Evolutionary conservation across 2,329 filamentous ascomycete genomes (phyloP).

Genomic region (Phialophora verrucosa): DNA sequence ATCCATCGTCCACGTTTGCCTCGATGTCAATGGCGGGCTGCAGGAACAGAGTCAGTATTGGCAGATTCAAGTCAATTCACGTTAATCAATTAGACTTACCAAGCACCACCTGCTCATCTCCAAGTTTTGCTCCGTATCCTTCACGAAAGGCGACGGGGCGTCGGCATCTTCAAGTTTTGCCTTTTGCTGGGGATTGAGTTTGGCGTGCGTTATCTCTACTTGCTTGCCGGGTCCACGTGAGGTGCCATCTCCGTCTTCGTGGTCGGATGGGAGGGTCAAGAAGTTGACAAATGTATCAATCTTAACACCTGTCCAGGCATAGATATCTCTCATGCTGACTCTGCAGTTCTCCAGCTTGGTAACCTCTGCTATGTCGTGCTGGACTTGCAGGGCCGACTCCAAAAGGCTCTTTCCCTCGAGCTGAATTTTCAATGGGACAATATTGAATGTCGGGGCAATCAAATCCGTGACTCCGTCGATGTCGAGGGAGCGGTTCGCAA

Average conservation of each 20-base stretch:
- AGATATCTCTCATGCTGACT: slow-evolving; percentile 72
- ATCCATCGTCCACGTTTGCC: slow-evolving; percentile 55
- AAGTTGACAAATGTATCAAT: slow-evolving; percentile 84
- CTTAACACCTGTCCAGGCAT: slow-evolving; percentile 73
- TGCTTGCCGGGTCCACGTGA: neutral
- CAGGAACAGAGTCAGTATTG: slow-evolving; percentile 11
- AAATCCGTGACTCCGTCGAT: slow-evolving; percentile 58
- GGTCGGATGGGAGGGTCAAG: slow-evolving; percentile 60
- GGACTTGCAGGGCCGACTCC: slow-evolving; percentile 65
- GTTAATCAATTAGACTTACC: slow-evolving; percentile 28
- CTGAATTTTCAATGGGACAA: slow-evolving; percentile 72
- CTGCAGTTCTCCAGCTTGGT: slow-evolving; percentile 60
- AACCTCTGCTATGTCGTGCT: slow-evolving; percentile 70
- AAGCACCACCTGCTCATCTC: slow-evolving; percentile 30
- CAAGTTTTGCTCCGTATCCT: neutral
- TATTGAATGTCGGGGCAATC: slow-evolving; percentile 74
- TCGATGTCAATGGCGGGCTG: slow-evolving; percentile 63
- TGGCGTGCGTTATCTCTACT: slow-evolving; percentile 24
- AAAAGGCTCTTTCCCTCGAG: slow-evolving; percentile 47
- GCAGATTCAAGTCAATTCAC: neutral
- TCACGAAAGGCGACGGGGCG: slow-evolving; percentile 30
- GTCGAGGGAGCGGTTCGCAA: slow-evolving; percentile 73
- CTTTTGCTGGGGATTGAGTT: slow-evolving; percentile 13
- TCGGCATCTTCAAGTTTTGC: slow-evolving; percentile 1
- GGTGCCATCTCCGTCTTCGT: slow-evolving; percentile 13